phyloP scores from a whole-genome alignment of 2,329 filamentous ascomycete species.

The Lachnellula occidentalis region DNA sequence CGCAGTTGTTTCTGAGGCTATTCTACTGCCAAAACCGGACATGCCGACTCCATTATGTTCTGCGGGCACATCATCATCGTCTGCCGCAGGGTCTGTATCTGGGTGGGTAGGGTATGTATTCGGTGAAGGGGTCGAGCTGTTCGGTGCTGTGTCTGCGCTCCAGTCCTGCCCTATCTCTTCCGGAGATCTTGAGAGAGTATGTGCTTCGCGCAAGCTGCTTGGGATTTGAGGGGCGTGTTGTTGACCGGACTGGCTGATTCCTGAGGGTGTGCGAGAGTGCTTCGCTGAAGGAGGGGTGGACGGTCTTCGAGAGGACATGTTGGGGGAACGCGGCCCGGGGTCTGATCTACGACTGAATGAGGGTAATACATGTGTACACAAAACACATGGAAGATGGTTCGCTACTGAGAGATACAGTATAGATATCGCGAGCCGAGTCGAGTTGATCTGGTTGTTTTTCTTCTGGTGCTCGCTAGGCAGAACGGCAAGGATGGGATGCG shows the following conservation, averaged over 20 bases:
- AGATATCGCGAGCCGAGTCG: background rate
- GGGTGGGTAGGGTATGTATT: slow-evolving; percentile 18
- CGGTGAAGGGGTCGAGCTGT: slow-evolving; percentile 21
- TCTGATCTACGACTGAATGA: background rate
- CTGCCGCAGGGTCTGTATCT: slow-evolving; percentile 13
- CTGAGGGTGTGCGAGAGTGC: background rate
- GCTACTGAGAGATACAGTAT: background rate
- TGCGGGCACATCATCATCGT: slow-evolving; percentile 15
- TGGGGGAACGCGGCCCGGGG: background rate
- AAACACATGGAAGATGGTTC: background rate
- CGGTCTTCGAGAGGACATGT: slow-evolving; percentile 5
- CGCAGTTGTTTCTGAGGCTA: slow-evolving; percentile 45
- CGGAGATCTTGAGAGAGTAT: slow-evolving; percentile 16
- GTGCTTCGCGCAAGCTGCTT: slow-evolving; percentile 21
- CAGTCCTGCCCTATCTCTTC: slow-evolving; percentile 5
- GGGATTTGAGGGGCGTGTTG: slow-evolving; percentile 18
- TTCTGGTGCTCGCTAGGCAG: background rate
- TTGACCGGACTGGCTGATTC: slow-evolving; percentile 2
- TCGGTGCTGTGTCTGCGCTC: slow-evolving; percentile 4
- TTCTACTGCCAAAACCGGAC: slow-evolving; percentile 7
- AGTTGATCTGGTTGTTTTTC: background rate
- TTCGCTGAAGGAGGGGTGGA: slow-evolving; percentile 1
- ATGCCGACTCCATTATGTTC: slow-evolving; percentile 1
- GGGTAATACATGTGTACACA: background rate
- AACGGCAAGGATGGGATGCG: too few relatives aligned